Evolutionary conservation across 345 rosid species (phyloP).

Genomic region (Brassica juncea): DNA sequence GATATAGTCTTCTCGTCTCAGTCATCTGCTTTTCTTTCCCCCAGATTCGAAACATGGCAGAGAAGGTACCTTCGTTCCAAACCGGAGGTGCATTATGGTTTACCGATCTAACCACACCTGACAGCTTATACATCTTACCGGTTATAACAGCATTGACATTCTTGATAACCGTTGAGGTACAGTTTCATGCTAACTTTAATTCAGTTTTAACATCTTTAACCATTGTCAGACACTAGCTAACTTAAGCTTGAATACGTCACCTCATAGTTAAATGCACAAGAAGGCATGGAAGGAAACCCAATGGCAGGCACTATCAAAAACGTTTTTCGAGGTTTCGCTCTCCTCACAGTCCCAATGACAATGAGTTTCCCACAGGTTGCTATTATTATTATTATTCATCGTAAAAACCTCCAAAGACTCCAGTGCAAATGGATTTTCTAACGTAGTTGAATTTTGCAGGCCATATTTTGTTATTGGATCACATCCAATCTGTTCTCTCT

Average conservation of each 20-base stretch:
- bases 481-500: conserved; percentile 86
- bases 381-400: background rate
- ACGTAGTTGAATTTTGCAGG: conserved; percentile 51
- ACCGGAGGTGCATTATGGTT: conserved; percentile 87
- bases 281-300: conserved; percentile 91
- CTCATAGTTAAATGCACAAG: conserved; percentile 71
- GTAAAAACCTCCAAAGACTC: background rate
- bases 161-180: conserved; percentile 87
- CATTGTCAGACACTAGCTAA: background rate
- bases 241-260: background rate
- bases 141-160: conserved; percentile 62
- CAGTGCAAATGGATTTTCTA: background rate
- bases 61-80: conserved; percentile 85
- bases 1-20: conserved; percentile 4
- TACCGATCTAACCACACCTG: conserved; percentile 68
- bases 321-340: conserved; percentile 60
- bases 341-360: conserved; percentile 70
- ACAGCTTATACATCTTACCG: conserved; percentile 73
- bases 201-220: conserved; percentile 4
- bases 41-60: conserved; percentile 81
- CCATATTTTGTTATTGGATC: conserved; percentile 88
- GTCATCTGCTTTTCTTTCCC: background rate
- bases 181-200: conserved; percentile 10
- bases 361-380: conserved; percentile 69
- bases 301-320: conserved; percentile 56